These are phyloP conservation scores for Lactuca sativa DNA, from an alignment of 129 eudicot species.

Conservation along the genomic window DNA sequence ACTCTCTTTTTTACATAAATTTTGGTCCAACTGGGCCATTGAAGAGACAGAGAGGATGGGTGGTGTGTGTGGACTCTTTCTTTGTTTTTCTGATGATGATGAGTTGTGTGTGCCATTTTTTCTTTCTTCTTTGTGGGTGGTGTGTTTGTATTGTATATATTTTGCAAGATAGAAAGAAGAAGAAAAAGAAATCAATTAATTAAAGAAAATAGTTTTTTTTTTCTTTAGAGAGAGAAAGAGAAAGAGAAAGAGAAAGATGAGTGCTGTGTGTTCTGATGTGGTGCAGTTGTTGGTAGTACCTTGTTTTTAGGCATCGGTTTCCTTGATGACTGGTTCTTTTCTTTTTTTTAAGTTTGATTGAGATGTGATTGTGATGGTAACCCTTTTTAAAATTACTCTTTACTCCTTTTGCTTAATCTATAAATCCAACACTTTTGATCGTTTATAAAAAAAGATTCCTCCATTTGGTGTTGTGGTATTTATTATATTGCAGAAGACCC, in stretches of 20 bases:
- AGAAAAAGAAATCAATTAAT: slow-evolving; percentile 18
- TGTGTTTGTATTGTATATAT: slow-evolving; percentile 31
- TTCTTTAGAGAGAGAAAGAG: too few relatives aligned
- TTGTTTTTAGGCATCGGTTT: slow-evolving; percentile 59
- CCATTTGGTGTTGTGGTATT: background rate
- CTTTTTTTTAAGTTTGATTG: background rate
- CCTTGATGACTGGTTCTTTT: slow-evolving; percentile 24
- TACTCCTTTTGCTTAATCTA: slow-evolving; percentile 8
- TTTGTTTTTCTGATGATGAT: slow-evolving; percentile 33
- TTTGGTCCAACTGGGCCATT: slow-evolving; percentile 85
- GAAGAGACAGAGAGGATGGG: slow-evolving; percentile 36
- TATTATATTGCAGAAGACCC: slow-evolving; percentile 14
- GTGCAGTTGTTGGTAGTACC: slow-evolving; percentile 70
- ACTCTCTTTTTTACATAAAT: slow-evolving; percentile 37
- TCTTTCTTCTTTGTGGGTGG: slow-evolving; percentile 31
- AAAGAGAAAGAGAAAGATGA: slow-evolving; percentile 38
- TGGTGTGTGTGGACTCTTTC: slow-evolving; percentile 51
- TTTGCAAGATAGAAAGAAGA: slow-evolving; percentile 25
- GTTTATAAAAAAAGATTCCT: slow-evolving; percentile 15
- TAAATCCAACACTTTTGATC: too few relatives aligned
- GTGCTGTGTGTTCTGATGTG: slow-evolving; percentile 42
- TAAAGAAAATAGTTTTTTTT: background rate
- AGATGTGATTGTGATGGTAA: slow-evolving; percentile 29
- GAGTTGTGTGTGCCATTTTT: slow-evolving; percentile 30
- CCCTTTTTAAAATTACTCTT: background rate